These are phyloP conservation scores for Yamadazyma tumulicola DNA, from an alignment of 805 yeast genomes.

Conservation along the genomic window DNA sequence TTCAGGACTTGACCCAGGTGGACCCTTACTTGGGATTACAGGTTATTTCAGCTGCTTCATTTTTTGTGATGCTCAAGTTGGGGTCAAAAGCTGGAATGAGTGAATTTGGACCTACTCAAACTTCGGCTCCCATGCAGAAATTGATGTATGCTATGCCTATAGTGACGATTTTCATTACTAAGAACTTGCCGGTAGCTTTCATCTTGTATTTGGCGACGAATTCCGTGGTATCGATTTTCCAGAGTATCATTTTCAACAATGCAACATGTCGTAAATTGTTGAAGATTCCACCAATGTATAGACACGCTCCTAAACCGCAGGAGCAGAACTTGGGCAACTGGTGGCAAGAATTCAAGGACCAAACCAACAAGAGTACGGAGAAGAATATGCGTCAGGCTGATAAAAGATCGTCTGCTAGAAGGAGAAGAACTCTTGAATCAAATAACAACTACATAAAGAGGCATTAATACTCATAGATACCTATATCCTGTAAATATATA, in stretches of 20 bases:
- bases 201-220: constrained; percentile 83
- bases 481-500: background rate
- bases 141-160: constrained; percentile 73
- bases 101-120: constrained; percentile 72
- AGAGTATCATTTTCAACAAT: constrained; percentile 63
- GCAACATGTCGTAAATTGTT: constrained; percentile 52
- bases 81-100: constrained; percentile 52
- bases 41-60: constrained; percentile 71
- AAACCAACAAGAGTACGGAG: constrained; percentile 28
- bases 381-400: constrained; percentile 33
- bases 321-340: constrained; percentile 34
- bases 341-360: constrained; percentile 31
- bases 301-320: constrained; percentile 38
- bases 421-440: constrained; percentile 28
- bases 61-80: constrained; percentile 67
- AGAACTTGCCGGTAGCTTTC: constrained; percentile 80
- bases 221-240: constrained; percentile 69
- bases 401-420: constrained; percentile 34
- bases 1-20: constrained; percentile 69
- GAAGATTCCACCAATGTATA: constrained; percentile 54
- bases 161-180: constrained; percentile 82
- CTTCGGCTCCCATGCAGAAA: constrained; percentile 60
- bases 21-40: constrained; percentile 94
- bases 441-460: constrained; percentile 37
- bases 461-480: constrained; percentile 21